These are phyloP conservation scores for Chamaecrista fasciculata DNA, from an alignment of 306 rosid species.

Conservation along the genomic window DNA sequence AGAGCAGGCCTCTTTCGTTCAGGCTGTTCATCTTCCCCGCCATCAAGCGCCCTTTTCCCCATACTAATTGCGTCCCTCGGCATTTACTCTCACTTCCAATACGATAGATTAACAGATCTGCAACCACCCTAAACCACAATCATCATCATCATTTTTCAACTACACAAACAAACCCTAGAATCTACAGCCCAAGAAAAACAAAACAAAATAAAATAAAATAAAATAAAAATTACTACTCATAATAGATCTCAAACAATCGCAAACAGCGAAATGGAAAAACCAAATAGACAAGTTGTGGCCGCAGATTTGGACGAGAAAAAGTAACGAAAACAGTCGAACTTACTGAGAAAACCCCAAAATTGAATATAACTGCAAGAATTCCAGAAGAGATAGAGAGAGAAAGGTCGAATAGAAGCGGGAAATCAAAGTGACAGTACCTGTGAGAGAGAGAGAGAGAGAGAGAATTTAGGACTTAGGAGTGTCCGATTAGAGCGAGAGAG, in stretches of 20 bases:
- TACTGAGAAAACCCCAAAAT: not conserved
- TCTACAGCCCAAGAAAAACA: conserved; percentile 4
- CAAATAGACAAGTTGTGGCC: not conserved
- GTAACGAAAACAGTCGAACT: conserved; percentile 2
- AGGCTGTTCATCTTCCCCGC: conserved; percentile 87
- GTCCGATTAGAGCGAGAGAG: conserved; percentile 35
- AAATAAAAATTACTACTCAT: too few relatives aligned
- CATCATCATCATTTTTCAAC: conserved; percentile 27
- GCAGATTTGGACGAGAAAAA: not conserved
- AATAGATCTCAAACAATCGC: conserved; percentile 40
- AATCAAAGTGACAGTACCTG: conserved; percentile 20
- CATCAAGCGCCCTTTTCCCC: conserved; percentile 79
- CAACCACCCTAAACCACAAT: conserved; percentile 34
- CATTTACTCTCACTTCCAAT: conserved; percentile 42
- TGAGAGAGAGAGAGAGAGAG: conserved; percentile 30
- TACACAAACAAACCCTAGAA: conserved; percentile 37
- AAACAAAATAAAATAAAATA: too few relatives aligned
- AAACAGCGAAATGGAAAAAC: not conserved
- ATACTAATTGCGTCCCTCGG: conserved; percentile 64
- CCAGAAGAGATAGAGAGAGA: not conserved
- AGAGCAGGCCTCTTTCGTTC: conserved; percentile 97
- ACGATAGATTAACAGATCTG: conserved; percentile 46
- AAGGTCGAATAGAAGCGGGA: conserved; percentile 23
- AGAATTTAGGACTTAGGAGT: conserved; percentile 5
- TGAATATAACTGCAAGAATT: not conserved